Evolutionary conservation across 148 eudicot genomes (phyloP).

Genomic region (Hydrangea macrophylla): DNA sequence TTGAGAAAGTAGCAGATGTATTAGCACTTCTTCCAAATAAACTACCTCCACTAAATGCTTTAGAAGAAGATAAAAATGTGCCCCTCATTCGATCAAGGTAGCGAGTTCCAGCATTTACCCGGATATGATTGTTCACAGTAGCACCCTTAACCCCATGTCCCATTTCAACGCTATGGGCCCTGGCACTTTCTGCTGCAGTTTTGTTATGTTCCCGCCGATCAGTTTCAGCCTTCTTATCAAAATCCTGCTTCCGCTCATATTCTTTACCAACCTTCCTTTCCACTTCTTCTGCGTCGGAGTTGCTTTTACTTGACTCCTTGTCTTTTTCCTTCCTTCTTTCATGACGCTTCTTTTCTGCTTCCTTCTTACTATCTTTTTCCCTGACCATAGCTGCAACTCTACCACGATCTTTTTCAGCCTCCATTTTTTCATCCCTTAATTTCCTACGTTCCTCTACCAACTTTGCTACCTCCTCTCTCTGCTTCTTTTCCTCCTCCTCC

Average conservation of each 20-base stretch:
- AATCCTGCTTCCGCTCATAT: constrained; percentile 49
- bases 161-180: constrained; percentile 38
- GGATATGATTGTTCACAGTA: constrained; percentile 41
- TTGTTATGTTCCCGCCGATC: constrained; percentile 58
- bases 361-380: constrained; percentile 68
- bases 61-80: constrained; percentile 76
- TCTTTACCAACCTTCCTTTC: constrained; percentile 72
- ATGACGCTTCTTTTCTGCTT: constrained; percentile 72
- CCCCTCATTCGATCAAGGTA: constrained; percentile 90
- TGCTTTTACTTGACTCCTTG: constrained; percentile 86
- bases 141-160: constrained; percentile 50
- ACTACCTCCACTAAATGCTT: constrained; percentile 76
- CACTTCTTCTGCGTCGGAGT: constrained; percentile 85
- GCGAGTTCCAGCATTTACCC: constrained; percentile 74
- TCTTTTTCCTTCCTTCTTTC: constrained; percentile 84
- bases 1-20: constrained; percentile 38
- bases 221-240: constrained; percentile 55
- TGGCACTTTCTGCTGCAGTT: constrained; percentile 40
- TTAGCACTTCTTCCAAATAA: constrained; percentile 70
- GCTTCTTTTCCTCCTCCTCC: constrained; percentile 97
- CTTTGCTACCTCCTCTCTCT: constrained; percentile 93
- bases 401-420: constrained; percentile 73
- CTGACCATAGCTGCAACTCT: constrained; percentile 48
- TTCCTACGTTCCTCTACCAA: constrained; percentile 90
- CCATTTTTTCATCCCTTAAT: constrained; percentile 78